Evolutionary conservation across 345 rosid species (phyloP), one percentile per base, ranked within the genome.

Genomic region (Gynandropsis gynandra): DNA sequence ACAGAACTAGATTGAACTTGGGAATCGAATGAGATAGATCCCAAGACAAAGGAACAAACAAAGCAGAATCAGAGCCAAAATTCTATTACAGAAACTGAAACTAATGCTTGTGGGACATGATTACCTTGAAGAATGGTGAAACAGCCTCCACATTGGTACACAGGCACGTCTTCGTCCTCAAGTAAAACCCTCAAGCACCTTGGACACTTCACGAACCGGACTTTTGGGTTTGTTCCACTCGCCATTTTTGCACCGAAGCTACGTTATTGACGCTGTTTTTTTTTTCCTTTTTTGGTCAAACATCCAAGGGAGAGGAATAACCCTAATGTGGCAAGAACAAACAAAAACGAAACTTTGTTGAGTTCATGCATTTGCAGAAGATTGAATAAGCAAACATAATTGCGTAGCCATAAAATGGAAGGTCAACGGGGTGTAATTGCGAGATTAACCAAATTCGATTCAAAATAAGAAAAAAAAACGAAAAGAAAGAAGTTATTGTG

Each of bases 141-240:
- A 33, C 97, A 89, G 15, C 75, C 76, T 58, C 97, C 97, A 32
- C 97, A 89, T 50, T 42, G 50, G 58, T 85, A 85, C 14, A 83
- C 74, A 4, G 72, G 80, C 68, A 78, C 53, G 62, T 79, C 64
- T 13, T 72, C 67, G 5, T 62, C 63, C 72, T 85, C 97, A 2
- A 64, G 75, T 62, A 89, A 89, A 67, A 85, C 47, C 53, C 47
- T 19, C 5, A 44, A 31, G 49, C 97, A 85, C 49, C 62, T 79
- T 5, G 97, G 97, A 40, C 97, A 85, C 47, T 50, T 73, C 58
- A 89, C 95, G 1, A 89, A 36, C 53, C 89, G 80, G 64, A 76
- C 34, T 56, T 67, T 70, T 29, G 68, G 56, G 54, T 62, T 42
- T 8, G 53, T 16, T 62, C 42, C 59, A 29, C 67, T 47, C 31